Conservation (phyloP, 2,329 filamentous ascomycete genomes). For the Phaeosphaeriaceae sp. region DNA sequence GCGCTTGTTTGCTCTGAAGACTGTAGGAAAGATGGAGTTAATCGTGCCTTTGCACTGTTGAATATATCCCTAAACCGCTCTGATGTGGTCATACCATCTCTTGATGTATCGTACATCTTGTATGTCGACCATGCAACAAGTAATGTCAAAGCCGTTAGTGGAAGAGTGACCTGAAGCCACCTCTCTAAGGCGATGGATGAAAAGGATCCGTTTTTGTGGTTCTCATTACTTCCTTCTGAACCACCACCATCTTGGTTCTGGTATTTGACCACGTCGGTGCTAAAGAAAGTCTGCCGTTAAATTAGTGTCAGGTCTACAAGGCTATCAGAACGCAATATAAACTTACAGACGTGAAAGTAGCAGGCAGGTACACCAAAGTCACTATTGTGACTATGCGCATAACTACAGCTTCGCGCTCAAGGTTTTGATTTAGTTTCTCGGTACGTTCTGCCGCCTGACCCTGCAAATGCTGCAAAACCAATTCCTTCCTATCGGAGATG, state of each 20-base stretch:
- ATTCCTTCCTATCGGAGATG: slow-evolving; percentile 45
- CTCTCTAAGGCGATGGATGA: slow-evolving; percentile 38
- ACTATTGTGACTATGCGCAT: slow-evolving; percentile 38
- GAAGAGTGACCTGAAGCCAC: slow-evolving; percentile 50
- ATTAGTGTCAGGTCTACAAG: not conserved
- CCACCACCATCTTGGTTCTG: slow-evolving; percentile 26
- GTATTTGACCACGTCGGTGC: slow-evolving; percentile 49
- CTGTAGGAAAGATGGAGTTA: no score
- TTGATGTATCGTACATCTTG: slow-evolving; percentile 12
- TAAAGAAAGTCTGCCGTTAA: slow-evolving; percentile 46
- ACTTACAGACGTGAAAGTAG: slow-evolving; percentile 38
- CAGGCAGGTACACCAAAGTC: slow-evolving; percentile 33
- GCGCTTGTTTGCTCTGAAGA: no score
- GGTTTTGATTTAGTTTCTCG: slow-evolving; percentile 25
- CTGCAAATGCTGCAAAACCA: slow-evolving; percentile 36
- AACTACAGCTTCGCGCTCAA: slow-evolving; percentile 32
- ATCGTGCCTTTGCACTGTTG: not conserved
- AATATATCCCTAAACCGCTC: slow-evolving; percentile 2
- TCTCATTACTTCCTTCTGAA: no score
- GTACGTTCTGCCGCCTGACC: slow-evolving; percentile 28
- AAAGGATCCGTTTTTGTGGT: slow-evolving; percentile 26
- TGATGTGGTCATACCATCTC: not conserved
- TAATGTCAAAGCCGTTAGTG: slow-evolving; percentile 44
- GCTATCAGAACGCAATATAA: no score
- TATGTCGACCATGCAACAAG: slow-evolving; percentile 23